Conservation (phyloP, 805 yeast species). For the Starmerella tilneyi region DNA sequence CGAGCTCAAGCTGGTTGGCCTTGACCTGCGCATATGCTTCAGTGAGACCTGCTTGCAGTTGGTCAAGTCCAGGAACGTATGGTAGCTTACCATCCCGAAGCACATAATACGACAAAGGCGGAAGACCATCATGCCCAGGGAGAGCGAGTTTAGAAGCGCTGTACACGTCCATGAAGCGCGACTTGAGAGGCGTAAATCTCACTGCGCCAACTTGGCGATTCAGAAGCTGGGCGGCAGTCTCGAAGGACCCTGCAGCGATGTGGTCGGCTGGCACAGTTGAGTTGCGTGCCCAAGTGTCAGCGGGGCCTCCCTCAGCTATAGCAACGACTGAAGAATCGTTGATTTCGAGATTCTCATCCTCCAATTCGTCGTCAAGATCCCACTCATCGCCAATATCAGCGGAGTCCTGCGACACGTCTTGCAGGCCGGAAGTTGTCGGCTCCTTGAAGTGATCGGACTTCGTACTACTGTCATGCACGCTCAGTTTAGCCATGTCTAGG, state of each 20-base stretch:
- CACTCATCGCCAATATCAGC: slow-evolving; percentile 35
- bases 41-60: slow-evolving; percentile 49
- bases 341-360: slow-evolving; percentile 29
- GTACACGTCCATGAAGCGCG: slow-evolving; percentile 74
- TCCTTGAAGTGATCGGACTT: slow-evolving; percentile 8
- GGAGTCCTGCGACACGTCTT: slow-evolving; percentile 23
- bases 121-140: slow-evolving; percentile 63
- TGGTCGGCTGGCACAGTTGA: slow-evolving; percentile 85
- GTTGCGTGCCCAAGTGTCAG: slow-evolving; percentile 81
- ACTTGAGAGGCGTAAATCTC: slow-evolving; percentile 77
- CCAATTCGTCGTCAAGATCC: slow-evolving; percentile 72
- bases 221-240: slow-evolving; percentile 85
- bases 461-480: slow-evolving; percentile 7
- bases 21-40: slow-evolving; percentile 77
- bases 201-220: slow-evolving; percentile 81
- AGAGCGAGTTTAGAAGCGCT: slow-evolving; percentile 66
- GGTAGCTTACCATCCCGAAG: slow-evolving; percentile 54
- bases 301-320: slow-evolving; percentile 35
- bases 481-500: slow-evolving; percentile 26
- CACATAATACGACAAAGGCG: slow-evolving; percentile 57
- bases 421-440: slow-evolving; percentile 17
- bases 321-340: slow-evolving; percentile 34
- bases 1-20: slow-evolving; percentile 70
- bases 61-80: slow-evolving; percentile 60
- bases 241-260: slow-evolving; percentile 93